Evolutionary conservation across 106 monocot species (phyloP).

Genomic region (Ottelia alismoides): DNA sequence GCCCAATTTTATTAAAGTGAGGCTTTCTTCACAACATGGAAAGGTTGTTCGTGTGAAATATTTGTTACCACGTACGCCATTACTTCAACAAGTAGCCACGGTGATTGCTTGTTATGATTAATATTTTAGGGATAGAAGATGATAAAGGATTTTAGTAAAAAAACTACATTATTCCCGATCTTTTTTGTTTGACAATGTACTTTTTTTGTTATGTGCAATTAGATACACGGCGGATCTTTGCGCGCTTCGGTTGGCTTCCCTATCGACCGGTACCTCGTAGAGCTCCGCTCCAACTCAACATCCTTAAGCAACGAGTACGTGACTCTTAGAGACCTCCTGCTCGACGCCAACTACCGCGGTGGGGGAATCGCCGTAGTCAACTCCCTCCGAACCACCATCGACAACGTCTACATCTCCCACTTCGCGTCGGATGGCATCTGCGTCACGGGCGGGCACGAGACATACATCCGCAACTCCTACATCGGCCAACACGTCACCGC

Average conservation of each 20-base stretch:
- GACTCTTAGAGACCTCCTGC: slow-evolving; percentile 48
- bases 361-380: slow-evolving; percentile 52
- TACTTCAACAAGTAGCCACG: too few relatives aligned
- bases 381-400: slow-evolving; percentile 48
- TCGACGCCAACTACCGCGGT: slow-evolving; percentile 48
- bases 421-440: slow-evolving; percentile 42
- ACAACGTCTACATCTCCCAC: slow-evolving; percentile 47
- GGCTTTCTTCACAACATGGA: too few relatives aligned
- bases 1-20: too few relatives aligned
- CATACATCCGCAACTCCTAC: slow-evolving; percentile 35
- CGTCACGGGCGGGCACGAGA: slow-evolving; percentile 53
- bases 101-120: too few relatives aligned
- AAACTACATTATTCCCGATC: too few relatives aligned
- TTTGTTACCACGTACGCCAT: too few relatives aligned
- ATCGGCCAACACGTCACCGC: slow-evolving; percentile 62
- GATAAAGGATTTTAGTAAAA: too few relatives aligned
- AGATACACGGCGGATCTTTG: slow-evolving; percentile 65
- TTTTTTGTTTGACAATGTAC: too few relatives aligned
- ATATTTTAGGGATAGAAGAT: too few relatives aligned
- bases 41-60: too few relatives aligned
- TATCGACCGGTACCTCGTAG: slow-evolving; percentile 50
- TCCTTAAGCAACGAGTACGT: slow-evolving; percentile 36
- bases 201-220: too few relatives aligned
- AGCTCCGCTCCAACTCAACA: slow-evolving; percentile 23
- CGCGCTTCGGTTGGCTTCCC: slow-evolving; percentile 63